Evolutionary conservation across 2,329 filamentous ascomycete species (phyloP), one percentile per base, ranked within the genome.

Genomic region (Nemania diffusa): DNA sequence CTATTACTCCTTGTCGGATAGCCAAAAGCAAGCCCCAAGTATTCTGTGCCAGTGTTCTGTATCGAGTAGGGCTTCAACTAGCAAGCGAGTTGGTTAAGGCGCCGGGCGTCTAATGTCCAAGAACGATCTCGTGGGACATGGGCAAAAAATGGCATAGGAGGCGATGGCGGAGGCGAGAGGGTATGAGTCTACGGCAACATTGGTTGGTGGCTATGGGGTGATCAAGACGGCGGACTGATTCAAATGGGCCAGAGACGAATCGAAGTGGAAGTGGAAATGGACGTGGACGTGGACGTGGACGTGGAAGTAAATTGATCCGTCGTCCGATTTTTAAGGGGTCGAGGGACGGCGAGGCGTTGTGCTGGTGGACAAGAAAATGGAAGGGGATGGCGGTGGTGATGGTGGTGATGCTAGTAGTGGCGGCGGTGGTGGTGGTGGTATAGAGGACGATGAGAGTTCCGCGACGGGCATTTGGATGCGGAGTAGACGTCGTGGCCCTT

Each of bases 141-240:
- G 48, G 48, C 26, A n/a, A 70, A 65, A 69, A 68, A 51, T 63
- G 65, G 71, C 73, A 74, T 72, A 67, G 52, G 57, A 67, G 52
- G 56, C 27, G 17, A 37, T 40, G 56, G 51, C 26, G 7, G 20
- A 46, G 34, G 27, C 51, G 66, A 57, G 34, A 13, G 26, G 64
- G 62, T 42, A 7, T 37, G 32, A n/a, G 57, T 61, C 52, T 68
- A 70, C 61, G 57, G 70, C 65, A 67, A 64, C 70, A 73, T 73
- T 57, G 58, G 63, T 26, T 32, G 59, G 65, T 26, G 37, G 42
- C 32, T 32, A n/a, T 37, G 32, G 34, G n/a, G 46, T 34, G 59
- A 53, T 46, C 44, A 27, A 27, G 52, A 32, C 32, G 55, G 44
- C 24, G 27, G 32, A 52, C 17, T 2, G 24, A 26, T 55, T 34